Evolutionary conservation across 2,329 filamentous ascomycete species (phyloP), one percentile per base, ranked within the genome.

Genomic region (Pseudocercospora macadamiae): DNA sequence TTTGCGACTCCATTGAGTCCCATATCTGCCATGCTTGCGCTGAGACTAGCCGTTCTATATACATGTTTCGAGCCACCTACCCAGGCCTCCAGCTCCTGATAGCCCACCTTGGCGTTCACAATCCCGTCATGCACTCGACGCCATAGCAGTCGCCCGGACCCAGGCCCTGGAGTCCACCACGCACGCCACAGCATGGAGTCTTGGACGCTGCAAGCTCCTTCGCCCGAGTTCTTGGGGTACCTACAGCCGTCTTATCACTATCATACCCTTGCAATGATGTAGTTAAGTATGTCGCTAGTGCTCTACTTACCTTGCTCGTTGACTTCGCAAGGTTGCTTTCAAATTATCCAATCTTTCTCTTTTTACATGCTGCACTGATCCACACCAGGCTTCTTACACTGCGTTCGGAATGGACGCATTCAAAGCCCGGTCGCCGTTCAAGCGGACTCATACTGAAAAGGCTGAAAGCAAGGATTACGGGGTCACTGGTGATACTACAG

Each of bases 391-490:
- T 37, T n/a, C 34, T 12, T 25, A 34, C 32, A 28, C n/a, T 42
- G 18, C 45, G 30, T 21, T 23, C 28, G 54, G n/a, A 14, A 64
- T 64, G 62, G 52, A 61, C 37, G 28, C 55, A 19, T 57, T 64
- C 53, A 64, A 61, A 54, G 54, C 49, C 45, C 55, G 62, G 25
- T 39, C 54, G 18, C 62, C 62, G 14, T 64, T 64, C 56, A 60
- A 64, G 51, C 56, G 62, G 10, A 52, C 56, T 9, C 42, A 62
- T 12, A 64, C 62, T 2, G 54, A 30, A 23, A 61, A 62, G 47
- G 36, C 47, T 18, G 59, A 54, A 8, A 45, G 26, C 36, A 57
- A 64, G 54, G 58, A 58, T 21, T 51, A 55, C 30, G 54, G 54
- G 32, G 34, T 55, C 4, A 51, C 42, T n/a, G 49, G 42, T 36